Conservation (phyloP, 176 grass and related monocot species). For the Alopecurus myosuroides region DNA sequence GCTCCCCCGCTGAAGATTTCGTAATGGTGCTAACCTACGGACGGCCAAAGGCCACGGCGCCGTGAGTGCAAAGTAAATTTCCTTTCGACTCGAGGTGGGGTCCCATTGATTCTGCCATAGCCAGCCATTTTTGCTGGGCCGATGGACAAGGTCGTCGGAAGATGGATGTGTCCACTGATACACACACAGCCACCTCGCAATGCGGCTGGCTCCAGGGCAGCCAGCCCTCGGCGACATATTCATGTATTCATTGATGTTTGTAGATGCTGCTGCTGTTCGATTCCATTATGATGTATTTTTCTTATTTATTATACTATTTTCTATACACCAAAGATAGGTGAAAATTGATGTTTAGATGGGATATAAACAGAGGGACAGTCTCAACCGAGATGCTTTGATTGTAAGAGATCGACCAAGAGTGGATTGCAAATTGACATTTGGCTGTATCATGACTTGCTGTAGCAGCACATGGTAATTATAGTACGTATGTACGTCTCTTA, state of each 20-base stretch:
- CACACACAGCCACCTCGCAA: not conserved
- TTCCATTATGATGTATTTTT: constrained; percentile 29
- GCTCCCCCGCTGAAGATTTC: constrained; percentile 58
- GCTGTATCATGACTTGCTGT: constrained; percentile 24
- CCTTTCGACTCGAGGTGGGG: not conserved
- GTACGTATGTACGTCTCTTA: not conserved
- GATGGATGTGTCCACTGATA: constrained; percentile 14
- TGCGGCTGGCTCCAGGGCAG: constrained; percentile 34
- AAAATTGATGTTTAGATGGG: constrained; percentile 44
- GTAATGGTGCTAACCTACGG: constrained; percentile 71
- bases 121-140: constrained; percentile 26
- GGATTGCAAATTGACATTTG: constrained; percentile 7
- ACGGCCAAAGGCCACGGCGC: constrained; percentile 22
- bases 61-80: constrained; percentile 21
- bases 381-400: constrained; percentile 32
- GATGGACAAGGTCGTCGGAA: not conserved
- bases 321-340: constrained; percentile 33
- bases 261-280: constrained; percentile 28
- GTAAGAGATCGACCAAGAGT: constrained; percentile 18
- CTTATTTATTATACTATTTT: constrained; percentile 38
- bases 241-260: constrained; percentile 38
- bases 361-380: constrained; percentile 18
- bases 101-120: not conserved
- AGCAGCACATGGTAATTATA: not conserved
- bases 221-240: constrained; percentile 36